Conservation (phyloP, 768 basidiomycete species). For the Trametes cubensis region DNA sequence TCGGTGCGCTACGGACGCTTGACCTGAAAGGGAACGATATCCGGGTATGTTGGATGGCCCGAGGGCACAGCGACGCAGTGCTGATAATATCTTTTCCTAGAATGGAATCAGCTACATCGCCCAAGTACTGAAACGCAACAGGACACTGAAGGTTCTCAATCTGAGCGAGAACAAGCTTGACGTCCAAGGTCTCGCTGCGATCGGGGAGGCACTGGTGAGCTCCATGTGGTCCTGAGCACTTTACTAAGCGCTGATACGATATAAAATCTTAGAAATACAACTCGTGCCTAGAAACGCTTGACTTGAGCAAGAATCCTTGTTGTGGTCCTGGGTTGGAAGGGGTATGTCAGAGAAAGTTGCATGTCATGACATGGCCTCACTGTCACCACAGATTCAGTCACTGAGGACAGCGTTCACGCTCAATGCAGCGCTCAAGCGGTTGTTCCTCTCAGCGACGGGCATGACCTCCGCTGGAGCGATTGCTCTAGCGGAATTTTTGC, state of each 20-base stretch:
- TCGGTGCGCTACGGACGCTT: conserved; percentile 85
- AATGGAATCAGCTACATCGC: conserved; percentile 87
- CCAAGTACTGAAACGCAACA: conserved; percentile 94
- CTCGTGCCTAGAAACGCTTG: conserved; percentile 88
- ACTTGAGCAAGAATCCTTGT: conserved; percentile 91
- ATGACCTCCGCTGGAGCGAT: conserved; percentile 88
- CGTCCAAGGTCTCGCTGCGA: conserved; percentile 68
- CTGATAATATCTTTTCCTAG: conserved; percentile 31
- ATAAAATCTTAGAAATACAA: conserved; percentile 80
- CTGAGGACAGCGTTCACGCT: conserved; percentile 91
- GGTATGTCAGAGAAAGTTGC: conserved; percentile 46
- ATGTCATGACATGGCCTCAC: background rate
- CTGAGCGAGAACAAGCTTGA: conserved; percentile 95
- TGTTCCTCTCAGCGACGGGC: conserved; percentile 85
- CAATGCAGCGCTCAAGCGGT: conserved; percentile 86
- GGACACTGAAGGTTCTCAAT: conserved; percentile 92
- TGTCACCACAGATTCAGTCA: conserved; percentile 66
- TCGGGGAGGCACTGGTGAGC: conserved; percentile 89
- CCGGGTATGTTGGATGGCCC: conserved; percentile 54
- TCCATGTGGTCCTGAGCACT: background rate
- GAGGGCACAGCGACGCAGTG: background rate
- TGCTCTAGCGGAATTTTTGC: conserved; percentile 93
- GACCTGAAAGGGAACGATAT: conserved; percentile 94
- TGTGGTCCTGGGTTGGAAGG: conserved; percentile 89
- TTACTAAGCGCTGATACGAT: background rate